Evolutionary conservation across 1,284 basidiomycete genomes (phyloP).

Genomic region (Microbotryum violaceum): DNA sequence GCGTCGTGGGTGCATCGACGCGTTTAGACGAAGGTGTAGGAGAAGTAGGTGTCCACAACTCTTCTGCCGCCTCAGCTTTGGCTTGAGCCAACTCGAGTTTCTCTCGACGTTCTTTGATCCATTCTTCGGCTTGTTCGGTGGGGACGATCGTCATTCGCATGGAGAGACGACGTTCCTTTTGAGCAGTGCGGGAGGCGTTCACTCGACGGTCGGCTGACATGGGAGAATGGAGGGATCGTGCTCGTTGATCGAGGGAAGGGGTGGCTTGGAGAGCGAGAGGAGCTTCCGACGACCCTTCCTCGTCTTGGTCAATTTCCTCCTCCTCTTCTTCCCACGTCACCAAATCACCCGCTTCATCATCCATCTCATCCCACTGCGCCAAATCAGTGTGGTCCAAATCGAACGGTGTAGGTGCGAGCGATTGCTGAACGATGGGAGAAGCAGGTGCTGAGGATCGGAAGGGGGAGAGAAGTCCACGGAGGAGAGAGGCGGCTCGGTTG

Average conservation of each 20-base stretch:
- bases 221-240: background rate
- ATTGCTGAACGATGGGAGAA: background rate
- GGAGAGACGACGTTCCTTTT: background rate
- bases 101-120: background rate
- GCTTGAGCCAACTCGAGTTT: background rate
- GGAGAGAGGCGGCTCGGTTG: background rate
- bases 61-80: too few species aligned
- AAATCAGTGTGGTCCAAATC: background rate
- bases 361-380: background rate
- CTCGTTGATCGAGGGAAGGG: constrained; percentile 1
- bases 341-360: background rate
- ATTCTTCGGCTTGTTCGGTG: background rate
- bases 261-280: background rate
- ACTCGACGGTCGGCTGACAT: background rate
- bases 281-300: background rate
- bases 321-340: constrained; percentile 5
- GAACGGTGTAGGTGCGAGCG: background rate
- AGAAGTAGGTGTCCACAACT: too few species aligned
- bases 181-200: background rate
- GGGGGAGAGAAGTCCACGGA: background rate
- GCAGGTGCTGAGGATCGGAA: background rate
- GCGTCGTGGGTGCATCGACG: too few species aligned
- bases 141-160: constrained; percentile 8
- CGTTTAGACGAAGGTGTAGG: too few species aligned
- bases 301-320: background rate